Evolutionary conservation across 2,329 filamentous ascomycete species (phyloP), one percentile per base, ranked within the genome.

Genomic region (Fusarium sp.): DNA sequence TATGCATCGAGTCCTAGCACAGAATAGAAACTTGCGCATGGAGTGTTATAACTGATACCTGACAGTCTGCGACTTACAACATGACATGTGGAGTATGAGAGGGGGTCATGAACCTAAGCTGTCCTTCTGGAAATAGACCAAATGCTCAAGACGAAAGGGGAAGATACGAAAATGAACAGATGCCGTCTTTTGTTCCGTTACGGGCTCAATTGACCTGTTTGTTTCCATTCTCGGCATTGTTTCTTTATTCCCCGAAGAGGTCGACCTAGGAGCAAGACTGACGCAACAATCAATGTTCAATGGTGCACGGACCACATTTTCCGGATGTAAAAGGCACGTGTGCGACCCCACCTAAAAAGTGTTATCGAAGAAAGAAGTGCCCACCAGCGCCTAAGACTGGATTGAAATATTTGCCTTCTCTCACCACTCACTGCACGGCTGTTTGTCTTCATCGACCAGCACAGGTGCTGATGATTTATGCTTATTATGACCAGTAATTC

Each of bases 401-500:
- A 64, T 64, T 71, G 60, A 69, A 60, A 65, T 52, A 60, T 64
- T 50, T 58, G 48, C 48, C 59, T 66, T 68, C 67, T 61, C 63
- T 59, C 52, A 60, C 64, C 54, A 66, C 68, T 52, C 34, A 48
- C 48, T 16, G 37, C 37, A 57, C 64, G 30, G 62, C 58, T 63
- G 41, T 59, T 50, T 62, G 58, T 10, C 62, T 64, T 58, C 39
- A 67, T 64, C 67, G 20, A 64, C 35, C 60, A 66, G 59, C 64
- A 50, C 27, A 30, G n/a, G 62, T 65, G 73, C 67, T 61, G 43
- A 67, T 72, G 48, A 65, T 30, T 67, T 32, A 68, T 72, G 50
- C 63, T 63, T 80, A 80, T 70, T 79, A 82, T 82, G 80, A 81
- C 66, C 68, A 43, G 57, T 69, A 67, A 73, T 52, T 69, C 52